Percentiles rank a stretch among this genome's conserved stretches.
phyloP scores from a whole-genome alignment of 805 yeast genomes.

The Starmera pachycereana region DNA sequence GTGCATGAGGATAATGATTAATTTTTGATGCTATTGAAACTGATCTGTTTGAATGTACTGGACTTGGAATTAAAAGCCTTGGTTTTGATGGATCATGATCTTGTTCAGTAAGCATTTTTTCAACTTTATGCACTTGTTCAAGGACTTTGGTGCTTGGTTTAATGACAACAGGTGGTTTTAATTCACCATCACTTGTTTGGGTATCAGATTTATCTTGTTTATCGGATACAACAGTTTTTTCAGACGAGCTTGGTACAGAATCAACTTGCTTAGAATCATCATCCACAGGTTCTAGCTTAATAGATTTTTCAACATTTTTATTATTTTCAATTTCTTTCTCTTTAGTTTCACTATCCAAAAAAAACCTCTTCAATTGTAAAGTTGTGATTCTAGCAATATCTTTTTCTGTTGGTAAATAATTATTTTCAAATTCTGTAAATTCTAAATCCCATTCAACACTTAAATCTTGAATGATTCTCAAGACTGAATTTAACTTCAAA shows the following conservation, averaged over 20 bases:
- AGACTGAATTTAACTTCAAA: constrained; percentile 55
- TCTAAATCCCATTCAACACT: constrained; percentile 85
- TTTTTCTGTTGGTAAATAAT: constrained; percentile 80
- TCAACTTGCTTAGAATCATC: too few species aligned
- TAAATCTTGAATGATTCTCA: constrained; percentile 65
- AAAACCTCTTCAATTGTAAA: constrained; percentile 68
- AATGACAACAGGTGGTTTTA: too few species aligned
- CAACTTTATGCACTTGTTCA: constrained; percentile 22
- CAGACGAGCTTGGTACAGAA: not conserved
- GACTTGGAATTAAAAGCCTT: not conserved
- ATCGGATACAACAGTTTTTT: not conserved
- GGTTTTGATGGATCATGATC: constrained; percentile 11
- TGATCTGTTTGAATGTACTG: not conserved
- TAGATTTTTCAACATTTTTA: not conserved
- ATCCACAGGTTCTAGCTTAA: too few species aligned
- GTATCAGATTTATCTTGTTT: not conserved
- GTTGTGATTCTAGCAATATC: constrained; percentile 89
- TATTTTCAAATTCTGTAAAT: constrained; percentile 68
- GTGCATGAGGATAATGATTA: not conserved
- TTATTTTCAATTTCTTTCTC: constrained; percentile 5
- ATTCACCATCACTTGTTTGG: not conserved
- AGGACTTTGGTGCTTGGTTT: constrained; percentile 10
- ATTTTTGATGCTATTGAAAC: not conserved
- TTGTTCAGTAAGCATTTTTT: constrained; percentile 14
- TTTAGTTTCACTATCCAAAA: constrained; percentile 38